Conservation (phyloP, 2,329 filamentous ascomycete species). For the Acrocalymma vagum region DNA sequence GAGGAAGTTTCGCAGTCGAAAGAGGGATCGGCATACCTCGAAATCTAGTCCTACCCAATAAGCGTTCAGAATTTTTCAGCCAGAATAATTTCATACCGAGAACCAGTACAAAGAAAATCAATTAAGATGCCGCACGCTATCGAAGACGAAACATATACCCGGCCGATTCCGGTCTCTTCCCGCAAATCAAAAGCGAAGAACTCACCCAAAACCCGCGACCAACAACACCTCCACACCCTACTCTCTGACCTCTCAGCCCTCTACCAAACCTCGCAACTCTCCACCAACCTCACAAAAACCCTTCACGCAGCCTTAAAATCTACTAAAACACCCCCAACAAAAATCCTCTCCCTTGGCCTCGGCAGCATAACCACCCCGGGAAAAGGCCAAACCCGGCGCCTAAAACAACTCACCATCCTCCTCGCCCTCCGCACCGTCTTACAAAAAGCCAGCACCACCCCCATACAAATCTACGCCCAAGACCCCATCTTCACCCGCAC, state of each 20-base stretch:
- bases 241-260: slow-evolving; percentile 14
- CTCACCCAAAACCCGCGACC: slow-evolving; percentile 14
- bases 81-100: no score
- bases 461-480: slow-evolving; percentile 34
- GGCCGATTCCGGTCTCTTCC: no score
- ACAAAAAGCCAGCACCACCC: not conserved
- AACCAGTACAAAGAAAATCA: no score
- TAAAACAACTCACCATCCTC: slow-evolving; percentile 40
- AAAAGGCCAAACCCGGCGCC: slow-evolving; percentile 29
- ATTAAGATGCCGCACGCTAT: no score
- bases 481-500: slow-evolving; percentile 39
- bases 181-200: not conserved
- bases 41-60: no score
- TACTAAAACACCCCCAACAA: slow-evolving; percentile 12
- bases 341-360: slow-evolving; percentile 30
- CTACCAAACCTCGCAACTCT: slow-evolving; percentile 19
- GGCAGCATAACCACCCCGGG: slow-evolving; percentile 18
- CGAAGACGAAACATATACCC: no score
- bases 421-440: slow-evolving; percentile 26
- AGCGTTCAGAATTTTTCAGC: no score
- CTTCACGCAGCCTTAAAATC: slow-evolving; percentile 10
- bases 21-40: no score
- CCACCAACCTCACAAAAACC: slow-evolving; percentile 15
- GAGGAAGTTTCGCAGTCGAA: no score
- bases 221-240: slow-evolving; percentile 8